phyloP scores from a whole-genome alignment of 1,284 basidiomycete genomes.

The Phlebopus sp. region DNA sequence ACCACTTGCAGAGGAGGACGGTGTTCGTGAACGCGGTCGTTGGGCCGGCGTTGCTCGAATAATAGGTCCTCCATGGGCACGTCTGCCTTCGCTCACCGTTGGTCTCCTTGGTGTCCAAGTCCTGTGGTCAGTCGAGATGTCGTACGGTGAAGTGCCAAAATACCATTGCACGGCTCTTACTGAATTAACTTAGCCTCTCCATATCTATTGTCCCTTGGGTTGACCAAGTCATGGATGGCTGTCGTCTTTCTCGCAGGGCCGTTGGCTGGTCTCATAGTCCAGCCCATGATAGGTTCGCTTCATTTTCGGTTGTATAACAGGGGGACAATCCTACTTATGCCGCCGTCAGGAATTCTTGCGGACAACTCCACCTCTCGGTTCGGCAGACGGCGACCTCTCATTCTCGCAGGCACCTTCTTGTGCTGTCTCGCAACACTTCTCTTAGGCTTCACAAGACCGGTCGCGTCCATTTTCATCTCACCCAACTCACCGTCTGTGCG shows the following conservation, averaged over 20 bases:
- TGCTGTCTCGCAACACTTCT: constrained; percentile 76
- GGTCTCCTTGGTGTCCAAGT: constrained; percentile 81
- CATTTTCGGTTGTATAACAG: background rate
- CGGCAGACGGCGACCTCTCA: constrained; percentile 84
- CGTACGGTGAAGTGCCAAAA: constrained; percentile 60
- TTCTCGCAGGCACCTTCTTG: constrained; percentile 69
- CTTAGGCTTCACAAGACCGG: constrained; percentile 78
- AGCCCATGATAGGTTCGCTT: constrained; percentile 75
- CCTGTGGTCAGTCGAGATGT: constrained; percentile 92
- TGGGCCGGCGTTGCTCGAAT: constrained; percentile 56
- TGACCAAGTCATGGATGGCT: constrained; percentile 85
- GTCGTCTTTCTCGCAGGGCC: constrained; percentile 95
- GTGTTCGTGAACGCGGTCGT: constrained; percentile 35
- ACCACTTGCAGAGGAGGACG: constrained; percentile 37
- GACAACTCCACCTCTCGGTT: constrained; percentile 86
- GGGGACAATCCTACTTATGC: background rate
- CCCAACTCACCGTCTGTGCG: constrained; percentile 37
- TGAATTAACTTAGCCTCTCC: constrained; percentile 64
- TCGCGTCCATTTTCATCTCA: constrained; percentile 62
- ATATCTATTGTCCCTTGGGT: constrained; percentile 86
- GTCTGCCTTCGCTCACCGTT: constrained; percentile 71
- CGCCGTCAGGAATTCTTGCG: constrained; percentile 64
- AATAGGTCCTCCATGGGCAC: constrained; percentile 58
- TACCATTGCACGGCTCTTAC: constrained; percentile 1
- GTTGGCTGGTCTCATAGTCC: constrained; percentile 86